Evolutionary conservation across 805 yeast genomes (phyloP).

Genomic region (Yamadazyma sp.): DNA sequence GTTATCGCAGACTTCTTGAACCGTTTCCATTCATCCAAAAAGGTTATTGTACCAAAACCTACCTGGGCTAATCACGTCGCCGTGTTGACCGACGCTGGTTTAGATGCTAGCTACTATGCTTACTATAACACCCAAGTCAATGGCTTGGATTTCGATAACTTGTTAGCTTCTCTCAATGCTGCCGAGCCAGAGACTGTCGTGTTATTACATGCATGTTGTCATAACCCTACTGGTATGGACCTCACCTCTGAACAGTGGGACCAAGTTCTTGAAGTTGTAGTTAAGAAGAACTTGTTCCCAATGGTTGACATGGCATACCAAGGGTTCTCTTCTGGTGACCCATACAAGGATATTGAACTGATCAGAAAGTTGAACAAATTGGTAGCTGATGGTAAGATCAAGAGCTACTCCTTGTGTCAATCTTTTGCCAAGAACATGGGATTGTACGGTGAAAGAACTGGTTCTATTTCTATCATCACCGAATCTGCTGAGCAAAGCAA

Average conservation of each 20-base stretch:
- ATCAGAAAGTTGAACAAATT: slow-evolving; percentile 46
- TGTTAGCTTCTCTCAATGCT: slow-evolving; percentile 55
- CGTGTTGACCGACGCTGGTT: slow-evolving; percentile 73
- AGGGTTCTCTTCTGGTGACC: slow-evolving; percentile 87
- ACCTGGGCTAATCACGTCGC: slow-evolving; percentile 95
- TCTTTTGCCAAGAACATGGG: slow-evolving; percentile 52
- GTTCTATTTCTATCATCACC: slow-evolving; percentile 68
- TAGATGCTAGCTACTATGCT: slow-evolving; percentile 59
- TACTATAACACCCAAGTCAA: slow-evolving; percentile 68
- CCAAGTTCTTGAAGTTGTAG: slow-evolving; percentile 62
- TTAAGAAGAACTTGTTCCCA: slow-evolving; percentile 64
- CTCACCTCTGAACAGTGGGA: slow-evolving; percentile 82
- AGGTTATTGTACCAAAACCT: slow-evolving; percentile 77
- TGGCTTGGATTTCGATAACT: slow-evolving; percentile 62
- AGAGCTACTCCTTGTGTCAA: slow-evolving; percentile 54
- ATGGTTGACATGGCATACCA: slow-evolving; percentile 94
- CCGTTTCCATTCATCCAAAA: slow-evolving; percentile 54
- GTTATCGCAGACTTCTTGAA: slow-evolving; percentile 77
- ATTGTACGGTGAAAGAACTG: slow-evolving; percentile 59
- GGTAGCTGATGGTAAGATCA: slow-evolving; percentile 49
- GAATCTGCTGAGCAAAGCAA: slow-evolving; percentile 51
- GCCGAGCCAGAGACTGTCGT: slow-evolving; percentile 64
- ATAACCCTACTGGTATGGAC: slow-evolving; percentile 96
- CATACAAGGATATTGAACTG: slow-evolving; percentile 62
- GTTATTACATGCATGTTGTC: slow-evolving; percentile 91